These are phyloP conservation scores for Umbilicus rupestris DNA, from an alignment of 164 flowering plant species.

Conservation along the genomic window DNA sequence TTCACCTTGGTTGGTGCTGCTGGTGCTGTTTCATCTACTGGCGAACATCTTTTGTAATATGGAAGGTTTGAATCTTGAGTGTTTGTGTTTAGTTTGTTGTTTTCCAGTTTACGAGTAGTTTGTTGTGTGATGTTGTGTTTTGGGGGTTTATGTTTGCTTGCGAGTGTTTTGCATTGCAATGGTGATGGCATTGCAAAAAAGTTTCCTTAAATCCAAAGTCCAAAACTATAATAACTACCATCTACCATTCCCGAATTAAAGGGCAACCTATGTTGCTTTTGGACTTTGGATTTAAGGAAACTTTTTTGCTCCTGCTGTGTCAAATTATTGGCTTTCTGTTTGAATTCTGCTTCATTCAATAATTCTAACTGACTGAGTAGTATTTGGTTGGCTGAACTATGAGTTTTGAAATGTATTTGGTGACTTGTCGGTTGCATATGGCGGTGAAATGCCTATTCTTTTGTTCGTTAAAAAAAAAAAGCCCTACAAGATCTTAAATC, in stretches of 20 bases:
- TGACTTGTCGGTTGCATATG: no score
- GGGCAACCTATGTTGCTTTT: not conserved
- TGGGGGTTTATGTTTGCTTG: not conserved
- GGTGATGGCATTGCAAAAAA: not conserved
- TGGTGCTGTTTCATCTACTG: not conserved
- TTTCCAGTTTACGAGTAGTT: not conserved
- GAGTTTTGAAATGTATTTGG: no score
- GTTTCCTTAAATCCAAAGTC: no score
- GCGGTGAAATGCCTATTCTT: no score
- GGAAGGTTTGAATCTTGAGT: not conserved
- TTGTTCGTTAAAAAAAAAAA: no score
- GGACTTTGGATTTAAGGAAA: no score
- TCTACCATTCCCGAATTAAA: no score
- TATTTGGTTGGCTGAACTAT: no score
- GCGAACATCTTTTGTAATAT: not conserved
- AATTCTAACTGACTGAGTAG: no score
- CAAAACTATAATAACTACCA: no score
- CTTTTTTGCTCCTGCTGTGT: not conserved
- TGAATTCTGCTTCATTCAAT: not conserved
- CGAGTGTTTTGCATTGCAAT: not conserved
- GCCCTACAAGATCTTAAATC: no score
- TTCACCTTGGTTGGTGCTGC: not conserved
- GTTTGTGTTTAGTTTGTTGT: not conserved
- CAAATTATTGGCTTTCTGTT: not conserved
- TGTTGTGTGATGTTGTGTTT: not conserved